Evolutionary conservation across 352 stramenopile genomes (phyloP).

Genomic region (Pythium rhizo-oryzae): DNA sequence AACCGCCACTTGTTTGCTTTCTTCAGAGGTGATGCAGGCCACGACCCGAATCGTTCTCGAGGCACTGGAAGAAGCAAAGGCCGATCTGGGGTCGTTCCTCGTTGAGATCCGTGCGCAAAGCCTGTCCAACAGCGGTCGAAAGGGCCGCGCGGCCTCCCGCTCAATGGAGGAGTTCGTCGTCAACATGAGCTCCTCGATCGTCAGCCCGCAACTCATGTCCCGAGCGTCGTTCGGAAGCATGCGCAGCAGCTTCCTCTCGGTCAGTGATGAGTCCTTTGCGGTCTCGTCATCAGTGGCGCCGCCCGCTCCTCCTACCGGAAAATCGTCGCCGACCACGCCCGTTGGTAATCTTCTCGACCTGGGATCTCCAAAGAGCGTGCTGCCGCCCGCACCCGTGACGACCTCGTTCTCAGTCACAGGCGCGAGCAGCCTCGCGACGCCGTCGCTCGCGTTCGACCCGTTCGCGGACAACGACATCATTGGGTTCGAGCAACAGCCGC

Average conservation of each 20-base stretch:
- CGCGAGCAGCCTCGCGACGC: conserved; percentile 18
- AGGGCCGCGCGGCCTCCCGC: conserved; percentile 53
- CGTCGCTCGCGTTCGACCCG: conserved; percentile 41
- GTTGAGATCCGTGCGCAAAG: conserved; percentile 66
- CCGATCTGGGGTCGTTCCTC: conserved; percentile 57
- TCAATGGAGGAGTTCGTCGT: conserved; percentile 73
- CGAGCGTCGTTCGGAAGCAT: conserved; percentile 4
- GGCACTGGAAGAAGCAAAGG: conserved; percentile 73
- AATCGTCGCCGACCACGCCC: neutral
- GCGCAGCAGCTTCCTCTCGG: conserved; percentile 29
- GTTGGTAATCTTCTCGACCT: conserved; percentile 18
- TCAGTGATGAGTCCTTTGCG: conserved; percentile 20
- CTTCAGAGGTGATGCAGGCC: conserved; percentile 72
- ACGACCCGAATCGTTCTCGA: conserved; percentile 69
- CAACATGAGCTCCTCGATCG: conserved; percentile 60
- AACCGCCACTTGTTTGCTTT: no score
- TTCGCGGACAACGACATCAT: conserved; percentile 72
- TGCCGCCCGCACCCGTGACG: neutral
- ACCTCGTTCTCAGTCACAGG: neutral
- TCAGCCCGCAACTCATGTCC: conserved; percentile 8
- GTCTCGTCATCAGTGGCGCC: conserved; percentile 6
- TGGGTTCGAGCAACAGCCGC: conserved; percentile 47
- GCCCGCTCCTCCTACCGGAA: conserved; percentile 2
- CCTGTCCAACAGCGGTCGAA: conserved; percentile 37
- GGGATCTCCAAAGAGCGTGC: conserved; percentile 1